A percentile compares a stretch with the other conserved stretches of the same genome.
Conservation (phyloP, 495 filamentous ascomycete species). For the Aspergillus mulundensis region DNA sequence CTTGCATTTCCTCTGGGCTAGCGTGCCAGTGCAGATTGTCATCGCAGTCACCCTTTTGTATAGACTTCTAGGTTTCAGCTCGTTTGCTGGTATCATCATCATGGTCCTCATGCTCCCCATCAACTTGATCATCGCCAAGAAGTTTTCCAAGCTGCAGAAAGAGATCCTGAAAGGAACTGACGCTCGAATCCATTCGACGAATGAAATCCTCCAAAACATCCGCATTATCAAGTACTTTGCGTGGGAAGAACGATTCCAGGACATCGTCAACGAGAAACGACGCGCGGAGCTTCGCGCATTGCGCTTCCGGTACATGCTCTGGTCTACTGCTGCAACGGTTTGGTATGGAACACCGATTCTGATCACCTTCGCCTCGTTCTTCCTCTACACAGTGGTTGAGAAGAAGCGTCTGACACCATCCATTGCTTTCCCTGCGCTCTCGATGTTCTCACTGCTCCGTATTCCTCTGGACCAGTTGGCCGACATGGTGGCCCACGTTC, state of each 20-base stretch:
- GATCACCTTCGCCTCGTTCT: constrained; percentile 94
- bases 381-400: constrained; percentile 88
- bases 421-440: constrained; percentile 92
- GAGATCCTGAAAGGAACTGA: constrained; percentile 92
- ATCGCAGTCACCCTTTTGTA: constrained; percentile 77
- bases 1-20: constrained; percentile 83
- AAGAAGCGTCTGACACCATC: constrained; percentile 86
- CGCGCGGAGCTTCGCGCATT: constrained; percentile 71
- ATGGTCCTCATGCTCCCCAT: constrained; percentile 86
- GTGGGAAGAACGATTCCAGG: constrained; percentile 90
- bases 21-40: constrained; percentile 76
- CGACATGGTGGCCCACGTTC: constrained; percentile 98
- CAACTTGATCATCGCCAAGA: constrained; percentile 80
- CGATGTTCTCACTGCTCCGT: constrained; percentile 91
- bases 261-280: constrained; percentile 84
- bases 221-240: constrained; percentile 99
- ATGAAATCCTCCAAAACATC: constrained; percentile 96
- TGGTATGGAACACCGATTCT: constrained; percentile 96
- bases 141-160: constrained; percentile 81
- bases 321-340: constrained; percentile 84
- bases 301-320: constrained; percentile 80
- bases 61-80: constrained; percentile 83
- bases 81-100: constrained; percentile 87
- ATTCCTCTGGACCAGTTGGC: constrained; percentile 94
- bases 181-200: constrained; percentile 92